Evolutionary conservation across 2,329 filamentous ascomycete species (phyloP).

Genomic region (Aspergillus neoniger): DNA sequence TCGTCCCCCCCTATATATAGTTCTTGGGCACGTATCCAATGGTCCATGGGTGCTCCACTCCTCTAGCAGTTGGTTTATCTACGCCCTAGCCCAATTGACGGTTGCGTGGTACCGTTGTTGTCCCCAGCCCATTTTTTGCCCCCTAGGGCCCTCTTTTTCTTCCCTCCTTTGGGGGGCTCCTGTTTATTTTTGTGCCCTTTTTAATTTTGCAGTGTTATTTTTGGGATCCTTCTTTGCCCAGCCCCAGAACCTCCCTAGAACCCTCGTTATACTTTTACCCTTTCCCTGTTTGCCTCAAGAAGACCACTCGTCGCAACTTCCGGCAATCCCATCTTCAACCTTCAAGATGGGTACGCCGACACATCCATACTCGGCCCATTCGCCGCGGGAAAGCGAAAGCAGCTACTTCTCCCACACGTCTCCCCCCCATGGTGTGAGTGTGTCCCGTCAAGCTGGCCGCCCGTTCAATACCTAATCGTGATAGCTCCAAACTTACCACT

Average conservation of each 20-base stretch:
- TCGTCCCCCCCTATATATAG: slow-evolving; percentile 10
- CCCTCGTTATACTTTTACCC: neutral
- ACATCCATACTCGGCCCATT: slow-evolving; percentile 2
- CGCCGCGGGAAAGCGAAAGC: slow-evolving; percentile 9
- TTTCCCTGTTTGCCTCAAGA: slow-evolving; percentile 4
- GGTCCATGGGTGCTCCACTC: slow-evolving; percentile 1
- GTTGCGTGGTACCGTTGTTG: slow-evolving; percentile 8
- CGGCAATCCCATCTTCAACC: slow-evolving; percentile 5
- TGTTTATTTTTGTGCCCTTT: slow-evolving; percentile 10
- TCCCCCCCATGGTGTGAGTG: slow-evolving; percentile 8
- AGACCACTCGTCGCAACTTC: neutral
- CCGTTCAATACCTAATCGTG: neutral
- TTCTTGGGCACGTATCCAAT: slow-evolving; percentile 7
- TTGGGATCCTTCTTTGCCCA: slow-evolving; percentile 1
- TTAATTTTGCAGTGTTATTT: slow-evolving; percentile 8
- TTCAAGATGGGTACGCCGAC: slow-evolving; percentile 9
- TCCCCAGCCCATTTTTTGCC: neutral
- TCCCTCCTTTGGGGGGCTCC: neutral
- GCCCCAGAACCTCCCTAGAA: slow-evolving; percentile 3
- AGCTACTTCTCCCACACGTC: slow-evolving; percentile 12
- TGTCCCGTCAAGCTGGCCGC: neutral
- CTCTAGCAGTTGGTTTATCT: slow-evolving; percentile 7
- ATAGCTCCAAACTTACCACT: slow-evolving; percentile 2
- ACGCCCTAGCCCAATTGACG: slow-evolving; percentile 4
- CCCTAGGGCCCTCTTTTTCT: slow-evolving; percentile 2